Conservation (phyloP, 2,329 filamentous ascomycete species). For the Paraphoma chrysanthemicola region DNA sequence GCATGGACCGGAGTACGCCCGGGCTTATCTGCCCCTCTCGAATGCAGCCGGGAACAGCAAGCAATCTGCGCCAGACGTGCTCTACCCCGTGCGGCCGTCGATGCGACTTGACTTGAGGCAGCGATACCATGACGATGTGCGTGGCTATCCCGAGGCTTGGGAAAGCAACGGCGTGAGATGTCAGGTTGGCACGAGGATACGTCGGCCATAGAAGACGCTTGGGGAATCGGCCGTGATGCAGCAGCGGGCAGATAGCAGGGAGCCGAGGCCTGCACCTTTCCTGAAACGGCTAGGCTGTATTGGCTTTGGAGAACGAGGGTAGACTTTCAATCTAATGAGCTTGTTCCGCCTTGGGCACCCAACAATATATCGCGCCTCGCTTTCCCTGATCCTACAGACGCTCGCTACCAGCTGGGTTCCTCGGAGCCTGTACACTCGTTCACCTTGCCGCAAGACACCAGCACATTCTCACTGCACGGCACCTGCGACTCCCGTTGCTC, state of each 20-base stretch:
- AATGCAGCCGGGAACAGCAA: background rate
- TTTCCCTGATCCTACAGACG: conserved; percentile 8
- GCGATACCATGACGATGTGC: too few relatives aligned
- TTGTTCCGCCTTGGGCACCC: conserved; percentile 7
- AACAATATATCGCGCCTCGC: conserved; percentile 18
- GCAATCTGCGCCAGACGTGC: background rate
- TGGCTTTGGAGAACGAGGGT: background rate
- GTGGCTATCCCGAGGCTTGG: too few relatives aligned
- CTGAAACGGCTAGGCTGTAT: background rate
- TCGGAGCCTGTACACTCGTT: conserved; percentile 25
- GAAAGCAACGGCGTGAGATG: too few relatives aligned
- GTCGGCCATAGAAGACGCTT: too few relatives aligned
- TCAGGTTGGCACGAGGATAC: too few relatives aligned
- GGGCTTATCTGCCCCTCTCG: background rate
- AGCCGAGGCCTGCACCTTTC: background rate
- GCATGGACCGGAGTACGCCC: background rate
- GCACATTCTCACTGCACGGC: conserved; percentile 1
- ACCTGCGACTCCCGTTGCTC: background rate
- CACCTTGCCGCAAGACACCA: conserved; percentile 1
- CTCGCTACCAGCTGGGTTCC: conserved; percentile 17
- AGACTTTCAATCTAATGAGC: background rate
- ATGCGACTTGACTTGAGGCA: too few relatives aligned
- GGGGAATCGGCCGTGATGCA: background rate
- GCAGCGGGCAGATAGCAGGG: background rate
- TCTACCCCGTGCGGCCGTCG: too few relatives aligned